These are phyloP conservation scores for Microsporum ferrugineum DNA, from an alignment of 2,329 filamentous ascomycete species.

Conservation along the genomic window DNA sequence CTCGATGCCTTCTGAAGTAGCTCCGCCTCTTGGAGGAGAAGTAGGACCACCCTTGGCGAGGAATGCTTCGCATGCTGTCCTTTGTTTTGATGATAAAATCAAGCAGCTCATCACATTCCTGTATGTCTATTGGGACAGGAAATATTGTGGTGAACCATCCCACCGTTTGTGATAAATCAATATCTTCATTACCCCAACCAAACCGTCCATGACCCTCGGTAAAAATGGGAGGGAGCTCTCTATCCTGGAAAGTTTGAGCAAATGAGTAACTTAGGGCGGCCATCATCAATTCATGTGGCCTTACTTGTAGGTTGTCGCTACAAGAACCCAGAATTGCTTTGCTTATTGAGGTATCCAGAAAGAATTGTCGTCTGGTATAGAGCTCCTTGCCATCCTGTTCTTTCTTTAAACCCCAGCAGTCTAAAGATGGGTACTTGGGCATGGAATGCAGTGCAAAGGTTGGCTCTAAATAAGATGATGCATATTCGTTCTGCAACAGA, in stretches of 20 bases:
- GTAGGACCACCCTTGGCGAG: neutral
- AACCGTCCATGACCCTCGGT: constrained; percentile 42
- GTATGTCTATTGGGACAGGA: constrained; percentile 18
- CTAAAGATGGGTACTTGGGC: constrained; percentile 15
- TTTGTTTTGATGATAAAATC: neutral
- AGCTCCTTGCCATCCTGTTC: neutral
- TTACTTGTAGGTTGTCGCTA: neutral
- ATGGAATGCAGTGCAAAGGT: constrained; percentile 22
- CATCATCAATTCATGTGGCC: neutral
- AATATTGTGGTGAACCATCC: constrained; percentile 42
- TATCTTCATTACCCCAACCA: constrained; percentile 28
- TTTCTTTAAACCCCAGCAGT: constrained; percentile 23
- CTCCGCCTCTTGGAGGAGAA: constrained; percentile 9
- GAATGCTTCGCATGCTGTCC: neutral
- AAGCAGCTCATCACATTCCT: neutral
- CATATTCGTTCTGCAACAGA: constrained; percentile 22
- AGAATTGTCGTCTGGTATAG: neutral
- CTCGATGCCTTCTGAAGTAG: neutral
- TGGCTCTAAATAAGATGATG: neutral
- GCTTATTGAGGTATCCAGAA: neutral
- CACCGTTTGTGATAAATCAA: constrained; percentile 38
- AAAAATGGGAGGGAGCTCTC: constrained; percentile 34
- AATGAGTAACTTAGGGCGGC: constrained; percentile 34
- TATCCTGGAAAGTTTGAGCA: constrained; percentile 31
- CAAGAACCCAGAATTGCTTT: neutral